These are phyloP conservation scores for Elaeis guineensis DNA, from an alignment of 176 grass and related monocot species.

Conservation along the genomic window DNA sequence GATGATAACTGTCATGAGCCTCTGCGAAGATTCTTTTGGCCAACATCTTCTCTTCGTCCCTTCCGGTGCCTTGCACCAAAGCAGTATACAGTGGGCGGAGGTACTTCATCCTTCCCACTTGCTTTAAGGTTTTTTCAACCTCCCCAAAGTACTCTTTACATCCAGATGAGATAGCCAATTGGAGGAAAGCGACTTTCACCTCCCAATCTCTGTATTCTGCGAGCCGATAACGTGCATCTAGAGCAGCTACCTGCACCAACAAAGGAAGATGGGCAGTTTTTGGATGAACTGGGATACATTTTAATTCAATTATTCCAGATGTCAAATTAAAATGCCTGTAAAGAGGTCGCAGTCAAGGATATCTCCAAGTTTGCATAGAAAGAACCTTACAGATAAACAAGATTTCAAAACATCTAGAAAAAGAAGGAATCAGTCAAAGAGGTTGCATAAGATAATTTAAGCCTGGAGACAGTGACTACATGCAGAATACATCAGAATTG, in stretches of 20 bases:
- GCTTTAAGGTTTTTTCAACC: constrained; percentile 76
- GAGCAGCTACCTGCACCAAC: constrained; percentile 40
- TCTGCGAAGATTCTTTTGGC: constrained; percentile 18
- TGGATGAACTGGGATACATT: background rate
- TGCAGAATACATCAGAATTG: no score
- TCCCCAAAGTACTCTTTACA: constrained; percentile 65
- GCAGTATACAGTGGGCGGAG: constrained; percentile 63
- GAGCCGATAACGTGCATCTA: constrained; percentile 68
- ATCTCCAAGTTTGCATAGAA: no score
- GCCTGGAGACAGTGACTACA: no score
- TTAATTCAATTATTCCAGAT: no score
- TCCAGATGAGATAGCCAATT: constrained; percentile 53
- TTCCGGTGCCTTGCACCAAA: constrained; percentile 37
- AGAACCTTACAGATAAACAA: no score
- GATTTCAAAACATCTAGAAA: no score
- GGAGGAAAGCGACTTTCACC: constrained; percentile 81
- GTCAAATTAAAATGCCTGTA: no score
- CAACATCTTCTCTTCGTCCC: constrained; percentile 35
- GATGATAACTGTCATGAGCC: constrained; percentile 22
- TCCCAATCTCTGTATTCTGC: constrained; percentile 70
- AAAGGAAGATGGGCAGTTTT: constrained; percentile 3
- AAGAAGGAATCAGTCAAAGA: no score
- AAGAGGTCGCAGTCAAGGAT: no score
- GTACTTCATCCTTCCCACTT: constrained; percentile 92
- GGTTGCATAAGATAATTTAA: no score